These are phyloP conservation scores for Suhomyces yuchorum DNA, from an alignment of 1,139 yeast species.

Conservation along the genomic window DNA sequence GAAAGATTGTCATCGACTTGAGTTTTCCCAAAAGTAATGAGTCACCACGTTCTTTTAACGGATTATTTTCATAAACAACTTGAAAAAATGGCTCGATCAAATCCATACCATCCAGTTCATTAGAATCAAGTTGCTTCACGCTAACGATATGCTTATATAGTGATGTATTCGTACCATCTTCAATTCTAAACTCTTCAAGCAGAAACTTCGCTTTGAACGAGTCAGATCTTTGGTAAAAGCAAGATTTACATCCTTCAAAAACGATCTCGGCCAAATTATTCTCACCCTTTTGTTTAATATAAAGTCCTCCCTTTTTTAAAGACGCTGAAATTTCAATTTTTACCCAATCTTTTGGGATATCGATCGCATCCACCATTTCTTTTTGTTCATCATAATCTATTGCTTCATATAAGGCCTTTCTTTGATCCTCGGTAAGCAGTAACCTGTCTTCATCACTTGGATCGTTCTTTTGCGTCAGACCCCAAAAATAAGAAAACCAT, in stretches of 20 bases:
- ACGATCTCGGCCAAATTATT: constrained; percentile 70
- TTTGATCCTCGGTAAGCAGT: constrained; percentile 61
- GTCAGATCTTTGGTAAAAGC: constrained; percentile 75
- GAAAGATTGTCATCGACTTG: constrained; percentile 86
- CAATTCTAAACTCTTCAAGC: constrained; percentile 78
- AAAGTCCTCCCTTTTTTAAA: constrained; percentile 75
- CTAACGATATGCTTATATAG: constrained; percentile 86
- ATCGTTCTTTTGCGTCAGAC: constrained; percentile 8
- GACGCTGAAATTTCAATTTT: constrained; percentile 66
- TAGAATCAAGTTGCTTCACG: constrained; percentile 56
- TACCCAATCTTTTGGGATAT: constrained; percentile 74
- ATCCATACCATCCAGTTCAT: constrained; percentile 1
- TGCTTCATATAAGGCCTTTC: constrained; percentile 86
- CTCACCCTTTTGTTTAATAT: constrained; percentile 47
- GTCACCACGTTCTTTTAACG: constrained; percentile 82
- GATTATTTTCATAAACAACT: constrained; percentile 81
- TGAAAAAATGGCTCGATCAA: constrained; percentile 69
- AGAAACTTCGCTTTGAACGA: constrained; percentile 74
- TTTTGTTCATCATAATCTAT: constrained; percentile 85
- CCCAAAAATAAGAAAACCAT: constrained; percentile 33
- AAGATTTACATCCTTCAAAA: constrained; percentile 81
- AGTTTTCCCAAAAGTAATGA: constrained; percentile 71
- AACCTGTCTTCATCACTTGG: constrained; percentile 24
- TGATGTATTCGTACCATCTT: constrained; percentile 78
- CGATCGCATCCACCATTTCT: constrained; percentile 53